phyloP scores from a whole-genome alignment of 2,329 filamentous ascomycete genomes.

The Mycogone perniciosa region DNA sequence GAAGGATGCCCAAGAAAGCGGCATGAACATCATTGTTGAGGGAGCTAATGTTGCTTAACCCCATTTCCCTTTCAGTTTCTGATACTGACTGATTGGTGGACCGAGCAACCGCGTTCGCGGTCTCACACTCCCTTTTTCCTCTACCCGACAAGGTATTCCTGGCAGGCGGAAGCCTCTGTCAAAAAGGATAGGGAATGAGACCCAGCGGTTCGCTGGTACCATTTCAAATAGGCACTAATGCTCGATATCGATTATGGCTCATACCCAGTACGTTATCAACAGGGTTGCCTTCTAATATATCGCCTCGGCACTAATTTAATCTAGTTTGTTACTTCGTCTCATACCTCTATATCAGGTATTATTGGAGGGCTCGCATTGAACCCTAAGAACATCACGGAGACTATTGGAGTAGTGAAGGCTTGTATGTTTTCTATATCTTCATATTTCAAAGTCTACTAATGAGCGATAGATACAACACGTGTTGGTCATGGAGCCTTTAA shows the following conservation, averaged over 20 bases:
- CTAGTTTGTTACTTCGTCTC: constrained; percentile 49
- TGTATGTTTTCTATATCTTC: constrained; percentile 33
- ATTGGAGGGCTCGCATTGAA: constrained; percentile 57
- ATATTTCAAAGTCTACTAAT: constrained; percentile 15
- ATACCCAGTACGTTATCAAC: constrained; percentile 24
- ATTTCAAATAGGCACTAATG: constrained; percentile 44
- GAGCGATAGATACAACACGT: constrained; percentile 51
- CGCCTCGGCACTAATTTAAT: constrained; percentile 14
- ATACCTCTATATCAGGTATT: constrained; percentile 46
- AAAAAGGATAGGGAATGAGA: too few species aligned
- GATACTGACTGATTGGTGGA: constrained; percentile 26
- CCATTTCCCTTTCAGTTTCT: background rate
- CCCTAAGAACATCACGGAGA: constrained; percentile 51
- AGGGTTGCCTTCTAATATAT: constrained; percentile 11
- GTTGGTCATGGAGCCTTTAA: constrained; percentile 60
- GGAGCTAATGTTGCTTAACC: constrained; percentile 39
- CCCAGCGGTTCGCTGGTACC: too few species aligned
- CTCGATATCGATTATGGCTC: constrained; percentile 54
- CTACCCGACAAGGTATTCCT: too few species aligned
- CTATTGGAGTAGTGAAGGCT: constrained; percentile 63
- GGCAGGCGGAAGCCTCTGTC: too few species aligned
- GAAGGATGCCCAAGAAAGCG: constrained; percentile 50
- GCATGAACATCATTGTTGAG: constrained; percentile 59
- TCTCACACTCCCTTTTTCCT: background rate
- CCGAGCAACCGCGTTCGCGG: constrained; percentile 17